Evolutionary conservation across 176 grass and related monocot species (phyloP).

Genomic region (Musa acuminata): DNA sequence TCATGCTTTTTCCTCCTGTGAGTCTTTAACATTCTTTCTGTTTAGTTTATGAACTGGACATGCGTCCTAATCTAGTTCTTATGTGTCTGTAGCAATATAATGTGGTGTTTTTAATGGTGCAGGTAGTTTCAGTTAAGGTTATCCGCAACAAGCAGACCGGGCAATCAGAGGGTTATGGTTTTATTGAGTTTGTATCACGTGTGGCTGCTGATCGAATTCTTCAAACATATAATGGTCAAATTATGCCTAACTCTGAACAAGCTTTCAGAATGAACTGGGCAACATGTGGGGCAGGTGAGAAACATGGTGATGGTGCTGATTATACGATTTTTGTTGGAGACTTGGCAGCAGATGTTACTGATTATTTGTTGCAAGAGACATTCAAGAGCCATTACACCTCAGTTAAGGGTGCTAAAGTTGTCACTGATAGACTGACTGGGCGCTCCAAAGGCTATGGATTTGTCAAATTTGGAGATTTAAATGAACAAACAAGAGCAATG

Average conservation of each 20-base stretch:
- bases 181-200: conserved; percentile 8
- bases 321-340: conserved; percentile 95
- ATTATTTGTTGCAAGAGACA: conserved; percentile 85
- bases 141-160: conserved; percentile 15
- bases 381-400: conserved; percentile 79
- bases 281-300: conserved; percentile 62
- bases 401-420: conserved; percentile 91
- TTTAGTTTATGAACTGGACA: neutral
- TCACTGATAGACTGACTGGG: conserved; percentile 83
- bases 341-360: conserved; percentile 88
- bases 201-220: neutral
- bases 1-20: neutral
- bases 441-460: conserved; percentile 95
- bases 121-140: conserved; percentile 14
- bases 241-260: conserved; percentile 18
- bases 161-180: conserved; percentile 18
- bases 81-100: neutral
- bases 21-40: neutral
- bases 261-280: conserved; percentile 66
- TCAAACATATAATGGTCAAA: conserved; percentile 18
- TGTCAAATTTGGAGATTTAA: conserved; percentile 77
- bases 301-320: conserved; percentile 68
- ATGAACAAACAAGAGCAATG: conserved; percentile 88
- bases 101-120: neutral
- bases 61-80: neutral